Percentiles rank a stretch among this genome's conserved stretches.
Conservation (phyloP, 306 rosid species). For the Trifolium pratense region DNA sequence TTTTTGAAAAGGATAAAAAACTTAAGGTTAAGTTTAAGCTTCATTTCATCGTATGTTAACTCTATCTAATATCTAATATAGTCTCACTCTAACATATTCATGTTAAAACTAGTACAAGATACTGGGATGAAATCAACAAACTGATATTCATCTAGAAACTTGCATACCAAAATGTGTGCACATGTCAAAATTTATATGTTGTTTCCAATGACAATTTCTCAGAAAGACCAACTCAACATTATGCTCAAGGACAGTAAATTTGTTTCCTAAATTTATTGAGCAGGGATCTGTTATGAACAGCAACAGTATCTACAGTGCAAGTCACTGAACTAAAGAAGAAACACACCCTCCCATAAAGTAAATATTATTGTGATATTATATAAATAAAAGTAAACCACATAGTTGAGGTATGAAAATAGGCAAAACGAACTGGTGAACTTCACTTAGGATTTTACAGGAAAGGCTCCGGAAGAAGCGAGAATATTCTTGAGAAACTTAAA, state of each 20-base stretch:
- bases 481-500: neutral
- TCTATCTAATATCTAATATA: neutral
- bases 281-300: neutral
- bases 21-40: neutral
- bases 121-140: neutral
- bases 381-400: neutral
- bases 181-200: neutral
- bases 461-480: neutral
- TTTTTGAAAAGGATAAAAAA: neutral
- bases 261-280: neutral
- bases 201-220: neutral
- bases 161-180: neutral
- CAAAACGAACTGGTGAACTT: neutral
- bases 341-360: neutral
- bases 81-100: slow-evolving; percentile 1
- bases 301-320: neutral
- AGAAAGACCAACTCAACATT: neutral
- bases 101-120: neutral
- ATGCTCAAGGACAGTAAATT: neutral
- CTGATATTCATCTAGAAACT: neutral
- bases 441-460: neutral
- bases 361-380: neutral
- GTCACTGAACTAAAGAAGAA: neutral
- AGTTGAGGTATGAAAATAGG: neutral
- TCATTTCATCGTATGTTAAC: neutral